Base-by-base conservation (phyloP, 2,329 filamentous ascomycete species). In the Hypoxylon sp. region DNA sequence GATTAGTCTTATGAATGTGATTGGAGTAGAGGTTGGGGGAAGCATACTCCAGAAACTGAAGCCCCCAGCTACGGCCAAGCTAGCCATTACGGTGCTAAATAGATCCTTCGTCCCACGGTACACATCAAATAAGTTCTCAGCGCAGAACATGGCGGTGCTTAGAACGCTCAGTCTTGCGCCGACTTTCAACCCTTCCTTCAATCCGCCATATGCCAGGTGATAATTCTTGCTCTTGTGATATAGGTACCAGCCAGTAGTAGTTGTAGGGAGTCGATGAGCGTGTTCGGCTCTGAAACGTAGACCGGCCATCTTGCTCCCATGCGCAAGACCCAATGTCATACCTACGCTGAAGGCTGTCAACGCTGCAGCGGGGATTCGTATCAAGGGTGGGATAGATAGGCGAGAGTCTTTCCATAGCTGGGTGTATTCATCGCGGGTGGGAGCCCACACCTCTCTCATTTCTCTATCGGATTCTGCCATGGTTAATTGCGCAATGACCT, bases 191-290 rank as follows among this genome's bases (percentile, higher is more conserved):
- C 94, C 96, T 76, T 97, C 94, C 57, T 88, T 88, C 17, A 97
- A 83, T 0, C 92, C 95, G 5, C 92, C 92, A 22, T 92, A 86
- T 75, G 93, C 90, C 56, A 92, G 87, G 75, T 94, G 90, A 83
- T 99, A 98, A 81, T 97, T 98, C 81, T 98, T 98, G 78, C 90
- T 93, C 82, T 98, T 98, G 84, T 98, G 95, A 81, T 99, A 99
- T n/a, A 98, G 88, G 78, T 95, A 99, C 96, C 96, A 99, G 17
- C 94, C 95, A 1, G 90, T 89, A 26, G 93, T 90, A 0, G 91
- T 91, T 3, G 88, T 90, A 19, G 96, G 96, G 69, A 98, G 89
- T 72, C 95, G 92, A 84, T 99, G 96, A 0, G 96, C 94, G 78
- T 99, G 97, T 81, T 99, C 96, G 67, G 96, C 96, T 61, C 95